phyloP scores from a whole-genome alignment of 345 rosid genomes.

The Garcia nutans region DNA sequence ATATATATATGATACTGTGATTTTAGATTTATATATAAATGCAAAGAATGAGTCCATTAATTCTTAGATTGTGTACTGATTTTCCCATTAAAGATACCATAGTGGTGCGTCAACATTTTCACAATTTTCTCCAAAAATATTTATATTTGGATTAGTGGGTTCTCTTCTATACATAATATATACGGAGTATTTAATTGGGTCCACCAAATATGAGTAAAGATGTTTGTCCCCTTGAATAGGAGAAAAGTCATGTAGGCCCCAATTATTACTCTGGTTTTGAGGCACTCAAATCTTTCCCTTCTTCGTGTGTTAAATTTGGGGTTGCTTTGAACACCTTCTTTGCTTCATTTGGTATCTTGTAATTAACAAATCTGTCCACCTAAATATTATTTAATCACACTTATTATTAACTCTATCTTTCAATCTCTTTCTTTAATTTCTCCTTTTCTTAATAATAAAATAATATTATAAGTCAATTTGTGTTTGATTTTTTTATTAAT shows the following conservation, averaged over 20 bases:
- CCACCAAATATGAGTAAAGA: constrained; percentile 15
- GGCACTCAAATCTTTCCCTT: not conserved
- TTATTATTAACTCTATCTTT: too few relatives aligned
- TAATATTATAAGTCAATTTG: too few relatives aligned
- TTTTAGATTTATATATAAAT: constrained; percentile 2
- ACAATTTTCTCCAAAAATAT: not conserved
- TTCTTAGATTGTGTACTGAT: not conserved
- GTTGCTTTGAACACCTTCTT: not conserved
- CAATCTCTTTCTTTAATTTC: too few relatives aligned
- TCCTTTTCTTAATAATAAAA: too few relatives aligned
- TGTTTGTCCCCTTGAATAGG: constrained; percentile 16
- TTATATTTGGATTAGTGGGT: too few relatives aligned
- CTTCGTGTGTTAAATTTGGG: not conserved
- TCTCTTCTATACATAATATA: too few relatives aligned
- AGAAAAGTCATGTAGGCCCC: constrained; percentile 8
- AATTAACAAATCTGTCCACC: not conserved
- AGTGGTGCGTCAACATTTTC: not conserved
- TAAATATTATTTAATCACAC: too few relatives aligned
- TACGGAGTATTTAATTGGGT: not conserved
- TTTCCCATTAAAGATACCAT: too few relatives aligned
- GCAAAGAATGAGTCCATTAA: not conserved
- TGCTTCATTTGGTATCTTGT: not conserved
- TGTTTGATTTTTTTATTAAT: too few relatives aligned
- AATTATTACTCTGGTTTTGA: not conserved
- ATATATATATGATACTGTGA: too few relatives aligned